phyloP scores from a whole-genome alignment of 2,329 filamentous ascomycete genomes.

The Colletotrichum sidae region DNA sequence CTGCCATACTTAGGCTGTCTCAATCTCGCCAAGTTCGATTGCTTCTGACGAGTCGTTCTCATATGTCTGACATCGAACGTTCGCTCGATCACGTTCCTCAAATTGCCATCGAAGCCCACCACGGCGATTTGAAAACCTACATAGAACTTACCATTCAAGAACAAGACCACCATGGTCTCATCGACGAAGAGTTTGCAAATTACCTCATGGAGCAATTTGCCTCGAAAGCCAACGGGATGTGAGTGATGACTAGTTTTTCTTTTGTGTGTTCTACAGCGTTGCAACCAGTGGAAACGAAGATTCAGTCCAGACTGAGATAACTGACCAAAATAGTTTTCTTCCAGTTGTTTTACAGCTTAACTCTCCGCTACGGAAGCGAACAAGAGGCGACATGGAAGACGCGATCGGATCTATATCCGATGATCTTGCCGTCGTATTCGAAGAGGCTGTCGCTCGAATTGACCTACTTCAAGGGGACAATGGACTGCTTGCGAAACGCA shows the following conservation, averaged over 20 bases:
- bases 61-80: not conserved
- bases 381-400: conserved; percentile 4
- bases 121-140: not conserved
- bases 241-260: not conserved
- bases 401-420: not conserved
- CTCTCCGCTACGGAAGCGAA: not conserved
- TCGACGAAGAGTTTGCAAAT: not conserved
- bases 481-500: not conserved
- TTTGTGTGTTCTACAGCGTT: not conserved
- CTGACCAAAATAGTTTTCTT: not conserved
- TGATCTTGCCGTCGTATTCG: not conserved
- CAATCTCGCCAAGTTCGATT: not conserved
- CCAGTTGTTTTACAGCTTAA: not conserved
- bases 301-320: too few relatives aligned
- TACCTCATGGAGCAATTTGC: not conserved
- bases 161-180: not conserved
- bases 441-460: not conserved
- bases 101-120: not conserved
- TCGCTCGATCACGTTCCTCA: not conserved
- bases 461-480: not conserved
- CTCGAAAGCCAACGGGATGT: not conserved
- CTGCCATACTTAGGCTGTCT: not conserved
- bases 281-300: too few relatives aligned
- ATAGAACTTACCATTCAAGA: not conserved
- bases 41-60: not conserved